These are phyloP conservation scores for Phylloporus sp. DNA, from an alignment of 768 basidiomycete species.

Conservation along the genomic window DNA sequence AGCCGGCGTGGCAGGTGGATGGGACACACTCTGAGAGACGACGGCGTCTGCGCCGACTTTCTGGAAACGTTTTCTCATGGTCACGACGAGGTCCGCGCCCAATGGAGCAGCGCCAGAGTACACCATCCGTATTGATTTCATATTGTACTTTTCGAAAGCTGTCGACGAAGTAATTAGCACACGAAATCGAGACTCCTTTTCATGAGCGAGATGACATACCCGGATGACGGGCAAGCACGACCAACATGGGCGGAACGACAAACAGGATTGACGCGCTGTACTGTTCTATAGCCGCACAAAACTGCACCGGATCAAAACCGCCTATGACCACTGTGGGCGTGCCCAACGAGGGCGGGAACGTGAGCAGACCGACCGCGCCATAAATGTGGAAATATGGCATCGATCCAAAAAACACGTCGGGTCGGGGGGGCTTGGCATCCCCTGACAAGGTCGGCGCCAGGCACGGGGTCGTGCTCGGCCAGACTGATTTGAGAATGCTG, in stretches of 20 bases:
- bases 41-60: conserved; percentile 38
- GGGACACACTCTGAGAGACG: conserved; percentile 48
- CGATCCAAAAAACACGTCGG: conserved; percentile 55
- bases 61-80: conserved; percentile 38
- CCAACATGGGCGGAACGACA: conserved; percentile 81
- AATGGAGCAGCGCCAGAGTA: conserved; percentile 81
- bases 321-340: conserved; percentile 53
- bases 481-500: conserved; percentile 43
- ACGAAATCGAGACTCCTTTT: neutral
- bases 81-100: conserved; percentile 53
- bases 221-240: conserved; percentile 65
- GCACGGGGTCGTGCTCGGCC: conserved; percentile 34
- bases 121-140: conserved; percentile 53
- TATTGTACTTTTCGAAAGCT: conserved; percentile 65
- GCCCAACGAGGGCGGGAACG: conserved; percentile 50
- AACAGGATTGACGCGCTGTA: conserved; percentile 56
- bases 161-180: neutral
- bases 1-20: neutral
- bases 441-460: conserved; percentile 1
- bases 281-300: conserved; percentile 59
- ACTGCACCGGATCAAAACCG: conserved; percentile 66
- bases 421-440: neutral
- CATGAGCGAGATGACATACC: conserved; percentile 36
- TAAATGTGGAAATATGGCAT: conserved; percentile 59
- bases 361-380: conserved; percentile 55